A percentile compares a stretch with the other conserved stretches of the same genome.
phyloP scores from a whole-genome alignment of 1,284 basidiomycete genomes.

The Leccinum pachyderme region DNA sequence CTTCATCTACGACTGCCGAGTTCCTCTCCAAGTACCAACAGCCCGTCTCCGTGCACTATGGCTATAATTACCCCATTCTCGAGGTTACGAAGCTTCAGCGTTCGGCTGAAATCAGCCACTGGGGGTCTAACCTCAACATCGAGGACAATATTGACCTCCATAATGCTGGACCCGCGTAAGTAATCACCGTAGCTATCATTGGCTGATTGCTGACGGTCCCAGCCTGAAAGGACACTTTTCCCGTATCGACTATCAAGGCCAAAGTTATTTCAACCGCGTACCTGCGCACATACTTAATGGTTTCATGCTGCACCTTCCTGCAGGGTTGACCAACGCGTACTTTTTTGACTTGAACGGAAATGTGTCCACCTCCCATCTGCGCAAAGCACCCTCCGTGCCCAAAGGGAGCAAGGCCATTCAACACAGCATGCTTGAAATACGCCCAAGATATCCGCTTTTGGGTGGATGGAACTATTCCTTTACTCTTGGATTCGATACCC shows the following conservation, averaged over 20 bases:
- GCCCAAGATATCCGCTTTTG: slow-evolving; percentile 89
- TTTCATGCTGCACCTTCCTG: slow-evolving; percentile 74
- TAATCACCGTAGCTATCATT: slow-evolving; percentile 16
- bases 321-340: slow-evolving; percentile 79
- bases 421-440: slow-evolving; percentile 73
- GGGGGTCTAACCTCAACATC: slow-evolving; percentile 93
- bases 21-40: slow-evolving; percentile 65
- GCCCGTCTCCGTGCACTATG: slow-evolving; percentile 75
- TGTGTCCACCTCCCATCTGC: slow-evolving; percentile 91
- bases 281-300: slow-evolving; percentile 72
- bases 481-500: slow-evolving; percentile 90
- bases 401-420: slow-evolving; percentile 53
- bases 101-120: slow-evolving; percentile 90
- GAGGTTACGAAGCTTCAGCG: slow-evolving; percentile 75
- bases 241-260: slow-evolving; percentile 82
- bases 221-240: slow-evolving; percentile 97
- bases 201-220: slow-evolving; percentile 1
- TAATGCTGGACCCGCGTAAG: slow-evolving; percentile 87
- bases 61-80: slow-evolving; percentile 76
- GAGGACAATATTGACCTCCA: slow-evolving; percentile 84
- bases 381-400: slow-evolving; percentile 59
- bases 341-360: slow-evolving; percentile 93
- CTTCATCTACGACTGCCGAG: slow-evolving; percentile 53
- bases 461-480: slow-evolving; percentile 99
- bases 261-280: slow-evolving; percentile 61